Conservation (phyloP, 2,329 filamentous ascomycete species). For the Talaromyces sp. region DNA sequence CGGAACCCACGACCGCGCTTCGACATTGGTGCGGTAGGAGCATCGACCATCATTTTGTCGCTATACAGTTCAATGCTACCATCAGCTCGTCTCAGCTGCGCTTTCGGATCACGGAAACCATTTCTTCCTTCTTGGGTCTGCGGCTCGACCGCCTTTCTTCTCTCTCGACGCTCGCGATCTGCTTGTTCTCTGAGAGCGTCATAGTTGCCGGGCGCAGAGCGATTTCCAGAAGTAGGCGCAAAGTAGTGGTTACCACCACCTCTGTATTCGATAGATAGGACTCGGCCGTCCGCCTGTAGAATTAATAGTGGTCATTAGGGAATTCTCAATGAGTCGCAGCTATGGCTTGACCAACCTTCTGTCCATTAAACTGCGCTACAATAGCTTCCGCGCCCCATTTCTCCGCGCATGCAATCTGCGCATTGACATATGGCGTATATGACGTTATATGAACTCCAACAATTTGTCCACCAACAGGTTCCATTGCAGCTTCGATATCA, state of each 20-base stretch:
- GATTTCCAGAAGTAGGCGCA: slow-evolving; percentile 17
- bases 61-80: slow-evolving; percentile 32
- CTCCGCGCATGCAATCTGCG: slow-evolving; percentile 57
- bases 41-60: slow-evolving; percentile 41
- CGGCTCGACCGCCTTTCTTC: slow-evolving; percentile 31
- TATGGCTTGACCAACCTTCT: slow-evolving; percentile 47
- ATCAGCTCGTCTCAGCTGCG: slow-evolving; percentile 18
- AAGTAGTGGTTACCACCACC: slow-evolving; percentile 21
- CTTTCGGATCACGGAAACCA: slow-evolving; percentile 32
- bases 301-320: no score
- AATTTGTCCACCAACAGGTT: slow-evolving; percentile 51
- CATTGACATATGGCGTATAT: slow-evolving; percentile 56
- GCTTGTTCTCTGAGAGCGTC: slow-evolving; percentile 38
- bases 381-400: slow-evolving; percentile 56
- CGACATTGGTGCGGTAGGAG: slow-evolving; percentile 22
- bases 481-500: slow-evolving; percentile 61
- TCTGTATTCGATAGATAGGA: slow-evolving; percentile 57
- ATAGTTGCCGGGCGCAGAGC: slow-evolving; percentile 26
- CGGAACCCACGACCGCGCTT: slow-evolving; percentile 14
- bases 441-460: slow-evolving; percentile 52
- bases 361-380: slow-evolving; percentile 60
- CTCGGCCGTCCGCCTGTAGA: slow-evolving; percentile 55
- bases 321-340: background rate
- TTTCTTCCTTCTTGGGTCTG: slow-evolving; percentile 38
- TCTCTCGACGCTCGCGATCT: slow-evolving; percentile 37